These are phyloP conservation scores for Septoria petroselini DNA, from an alignment of 2,329 filamentous ascomycete species.

Conservation along the genomic window DNA sequence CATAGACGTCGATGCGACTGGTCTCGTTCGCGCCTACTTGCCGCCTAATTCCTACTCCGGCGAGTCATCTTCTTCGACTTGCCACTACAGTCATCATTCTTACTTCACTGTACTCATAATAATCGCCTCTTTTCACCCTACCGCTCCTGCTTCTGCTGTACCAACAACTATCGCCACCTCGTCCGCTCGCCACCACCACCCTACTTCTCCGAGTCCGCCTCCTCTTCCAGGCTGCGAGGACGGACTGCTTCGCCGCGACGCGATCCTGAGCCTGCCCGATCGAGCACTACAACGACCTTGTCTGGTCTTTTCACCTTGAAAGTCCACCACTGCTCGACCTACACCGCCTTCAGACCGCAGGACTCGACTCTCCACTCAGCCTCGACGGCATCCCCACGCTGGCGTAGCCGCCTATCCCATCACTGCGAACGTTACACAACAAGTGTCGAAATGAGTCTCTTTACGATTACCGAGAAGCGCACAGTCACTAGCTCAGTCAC, in stretches of 20 bases:
- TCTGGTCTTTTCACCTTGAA: no score
- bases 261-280: constrained; percentile 19
- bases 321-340: constrained; percentile 3
- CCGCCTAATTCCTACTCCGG: no score
- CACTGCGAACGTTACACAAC: constrained; percentile 11
- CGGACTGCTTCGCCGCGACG: constrained; percentile 20
- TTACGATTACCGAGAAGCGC: constrained; percentile 21
- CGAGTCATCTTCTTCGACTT: no score
- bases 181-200: background rate
- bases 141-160: background rate
- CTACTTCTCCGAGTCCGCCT: constrained; percentile 1
- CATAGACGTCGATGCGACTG: no score
- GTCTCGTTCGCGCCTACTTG: no score
- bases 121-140: background rate
- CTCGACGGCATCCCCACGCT: constrained; percentile 21
- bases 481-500: constrained; percentile 29
- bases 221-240: constrained; percentile 22
- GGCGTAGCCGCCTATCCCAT: constrained; percentile 29
- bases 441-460: constrained; percentile 30
- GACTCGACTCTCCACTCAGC: constrained; percentile 22
- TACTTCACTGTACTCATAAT: constrained; percentile 8
- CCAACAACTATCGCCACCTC: background rate
- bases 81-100: background rate
- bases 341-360: background rate
- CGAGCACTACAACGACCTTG: background rate